Evolutionary conservation across 202 grass and related monocot species (phyloP), one percentile per base, ranked within the genome.

Genomic region (Carex sylvatica): DNA sequence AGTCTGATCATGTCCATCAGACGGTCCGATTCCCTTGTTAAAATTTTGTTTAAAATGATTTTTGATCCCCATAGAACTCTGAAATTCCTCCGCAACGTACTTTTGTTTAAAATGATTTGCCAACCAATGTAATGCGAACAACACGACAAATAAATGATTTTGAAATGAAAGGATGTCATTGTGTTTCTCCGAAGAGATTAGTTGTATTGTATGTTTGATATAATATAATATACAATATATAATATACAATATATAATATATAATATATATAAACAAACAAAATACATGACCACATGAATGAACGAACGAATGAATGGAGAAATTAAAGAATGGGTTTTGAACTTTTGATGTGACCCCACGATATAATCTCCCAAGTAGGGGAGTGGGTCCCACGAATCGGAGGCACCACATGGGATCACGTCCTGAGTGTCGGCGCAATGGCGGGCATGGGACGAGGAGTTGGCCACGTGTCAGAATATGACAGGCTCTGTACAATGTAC

Each of bases 361-460:
- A 0, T 77, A 16, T 51, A 28, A 74, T 74, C 13, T 52, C 22
- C 14, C 44, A 52, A 74, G 44, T 53, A 15, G 49, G 9, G 46
- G 6, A 2, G 14, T 26, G 72, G 72, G 72, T 4, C 49, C 72
- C 49, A 33, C 4, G 49, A 52, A 6, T 76, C 72, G 49, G 72
- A 52, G 18, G 23, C 46, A 83, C 46, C 80, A 83, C 80, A 62
- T 83, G 80, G 80, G 40, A 66, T 60, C 69, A 69, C 68, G 82
- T 84, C 82, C 55, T 62, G 15, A 30, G 22, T 84, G 82, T 84
- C 67, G 82, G 82, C 82, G 82, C 49, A 72, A 61, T 58, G 52
- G 82, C 54, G 82, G 68, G 82, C 62, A 75, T 38, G 47, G 23
- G 31, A 77, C 28, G 52, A 26, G 65, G 7, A 24, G 16, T 12